phyloP scores from a whole-genome alignment of 2,329 filamentous ascomycete genomes.

The Lojkania enalia region DNA sequence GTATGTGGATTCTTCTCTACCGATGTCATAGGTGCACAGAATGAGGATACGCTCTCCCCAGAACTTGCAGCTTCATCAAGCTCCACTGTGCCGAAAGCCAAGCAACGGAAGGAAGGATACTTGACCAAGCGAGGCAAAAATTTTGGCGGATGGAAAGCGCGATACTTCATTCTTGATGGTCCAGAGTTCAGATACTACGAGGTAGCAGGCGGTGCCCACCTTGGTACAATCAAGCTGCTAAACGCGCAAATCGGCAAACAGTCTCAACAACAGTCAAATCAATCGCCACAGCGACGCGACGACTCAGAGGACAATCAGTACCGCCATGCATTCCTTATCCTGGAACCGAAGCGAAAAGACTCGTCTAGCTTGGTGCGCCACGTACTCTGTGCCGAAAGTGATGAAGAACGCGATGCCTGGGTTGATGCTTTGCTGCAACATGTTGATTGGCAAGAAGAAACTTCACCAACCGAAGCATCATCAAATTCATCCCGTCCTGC shows the following conservation, averaged over 20 bases:
- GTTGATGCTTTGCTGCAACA: slow-evolving; percentile 87
- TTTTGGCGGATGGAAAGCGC: slow-evolving; percentile 96
- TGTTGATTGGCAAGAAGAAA: slow-evolving; percentile 70
- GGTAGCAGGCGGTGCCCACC: slow-evolving; percentile 81
- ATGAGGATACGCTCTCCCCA: slow-evolving; percentile 57
- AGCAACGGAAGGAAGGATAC: slow-evolving; percentile 81
- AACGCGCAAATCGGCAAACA: slow-evolving; percentile 95
- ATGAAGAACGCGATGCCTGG: slow-evolving; percentile 90
- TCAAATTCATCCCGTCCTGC: slow-evolving; percentile 19
- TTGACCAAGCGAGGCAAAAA: slow-evolving; percentile 97
- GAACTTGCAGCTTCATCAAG: slow-evolving; percentile 54
- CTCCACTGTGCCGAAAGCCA: slow-evolving; percentile 51
- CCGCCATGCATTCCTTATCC: slow-evolving; percentile 89
- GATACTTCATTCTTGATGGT: slow-evolving; percentile 71
- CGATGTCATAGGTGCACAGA: slow-evolving; percentile 64
- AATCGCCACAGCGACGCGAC: slow-evolving; percentile 64
- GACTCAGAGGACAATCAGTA: slow-evolving; percentile 93
- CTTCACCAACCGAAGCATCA: slow-evolving; percentile 51
- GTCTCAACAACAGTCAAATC: slow-evolving; percentile 62
- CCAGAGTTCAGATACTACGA: slow-evolving; percentile 87
- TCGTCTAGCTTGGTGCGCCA: slow-evolving; percentile 85
- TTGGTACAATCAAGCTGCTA: slow-evolving; percentile 90
- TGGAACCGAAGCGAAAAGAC: slow-evolving; percentile 97
- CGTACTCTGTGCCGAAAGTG: slow-evolving; percentile 93
- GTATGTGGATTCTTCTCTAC: slow-evolving; percentile 84